A percentile compares a stretch with the other conserved stretches of the same genome.
These are phyloP conservation scores for Apiospora kogelbergensis DNA, from an alignment of 2,329 filamentous ascomycete genomes.

Conservation along the genomic window DNA sequence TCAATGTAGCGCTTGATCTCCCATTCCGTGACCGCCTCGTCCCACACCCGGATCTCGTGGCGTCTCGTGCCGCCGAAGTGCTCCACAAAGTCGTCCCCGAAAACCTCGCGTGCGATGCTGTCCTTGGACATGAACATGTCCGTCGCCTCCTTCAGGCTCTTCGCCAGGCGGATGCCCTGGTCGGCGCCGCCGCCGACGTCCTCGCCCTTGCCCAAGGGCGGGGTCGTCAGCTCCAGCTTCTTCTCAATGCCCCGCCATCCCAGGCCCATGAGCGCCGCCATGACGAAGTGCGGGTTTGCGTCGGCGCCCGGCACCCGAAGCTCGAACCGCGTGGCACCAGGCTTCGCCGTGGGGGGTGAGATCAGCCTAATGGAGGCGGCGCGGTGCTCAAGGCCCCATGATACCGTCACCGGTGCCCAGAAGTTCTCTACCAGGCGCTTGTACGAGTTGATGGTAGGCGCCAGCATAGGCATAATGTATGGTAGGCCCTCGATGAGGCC, in stretches of 20 bases:
- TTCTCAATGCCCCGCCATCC: conserved; percentile 92
- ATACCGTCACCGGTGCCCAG: conserved; percentile 97
- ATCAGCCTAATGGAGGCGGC: conserved; percentile 90
- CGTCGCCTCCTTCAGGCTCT: conserved; percentile 82
- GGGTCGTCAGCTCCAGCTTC: conserved; percentile 79
- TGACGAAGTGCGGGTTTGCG: conserved; percentile 82
- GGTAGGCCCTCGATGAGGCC: conserved; percentile 86
- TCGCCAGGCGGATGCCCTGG: conserved; percentile 75
- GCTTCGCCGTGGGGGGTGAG: conserved; percentile 79
- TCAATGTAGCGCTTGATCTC: conserved; percentile 78
- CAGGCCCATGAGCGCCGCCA: conserved; percentile 81
- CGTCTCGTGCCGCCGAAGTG: conserved; percentile 91
- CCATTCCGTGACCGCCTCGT: conserved; percentile 97
- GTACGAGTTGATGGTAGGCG: conserved; percentile 96
- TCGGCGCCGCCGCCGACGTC: conserved; percentile 74
- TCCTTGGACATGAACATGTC: conserved; percentile 72
- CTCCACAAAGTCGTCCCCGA: conserved; percentile 94
- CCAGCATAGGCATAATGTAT: conserved; percentile 92
- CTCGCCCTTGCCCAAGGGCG: conserved; percentile 82
- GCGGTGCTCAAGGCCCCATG: conserved; percentile 94
- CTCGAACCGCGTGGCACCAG: conserved; percentile 88
- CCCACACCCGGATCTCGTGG: conserved; percentile 83
- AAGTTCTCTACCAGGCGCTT: conserved; percentile 98
- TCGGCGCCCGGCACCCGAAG: conserved; percentile 93
- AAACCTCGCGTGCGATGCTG: conserved; percentile 89